Base-by-base conservation (phyloP, 306 rosid genomes). In the Prunus mongolica region DNA sequence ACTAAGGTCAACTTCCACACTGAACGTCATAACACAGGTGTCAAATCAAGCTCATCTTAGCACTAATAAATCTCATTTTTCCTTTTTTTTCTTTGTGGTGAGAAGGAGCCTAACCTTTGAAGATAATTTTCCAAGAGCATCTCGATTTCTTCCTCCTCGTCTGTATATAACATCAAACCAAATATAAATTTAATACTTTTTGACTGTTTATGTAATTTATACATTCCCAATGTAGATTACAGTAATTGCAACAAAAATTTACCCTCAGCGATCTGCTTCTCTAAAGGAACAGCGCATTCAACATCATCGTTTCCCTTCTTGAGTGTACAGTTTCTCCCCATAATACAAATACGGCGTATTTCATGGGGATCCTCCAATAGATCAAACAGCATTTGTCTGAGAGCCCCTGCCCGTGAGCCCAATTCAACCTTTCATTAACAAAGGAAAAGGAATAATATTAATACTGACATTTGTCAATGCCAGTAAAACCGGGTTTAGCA, bases 71-170 rank as follows among this genome's bases (percentile, higher is more conserved):
- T 67, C 19, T 5, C 5, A 18, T 41, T 54, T 30, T 51, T 44
- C 2, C 20, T 24, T 16, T 54, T 13, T 41, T 38, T 14, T 22
- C 3, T 27, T 12, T 16, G n/a, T 38, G 46, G 14, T 45, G 44
- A 34, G 7, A 13, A 11, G 46, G 27, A 10, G 6, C 24, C 76
- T 79, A 83, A 96, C 99, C 99, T 91, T 90, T 89, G 97, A 50
- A 96, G 98, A 85, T 89, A 96, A 88, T 93, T 96, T 90, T 96
- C 99, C 88, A 96, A 83, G 74, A 96, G 98, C 99, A 96, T 96
- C 86, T 96, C 99, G 61, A 96, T 92, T 86, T 96, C 99, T 89
- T 96, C 99, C 82, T 93, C 99, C 82, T 96, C 99, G 71, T 91
- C 99, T 96, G 86, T 82, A 87, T 58, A 80, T 63, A 81, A 70